Evolutionary conservation across 257 asterid species (phyloP), one percentile per base, ranked within the genome.

Genomic region (Solanum chaucha): DNA sequence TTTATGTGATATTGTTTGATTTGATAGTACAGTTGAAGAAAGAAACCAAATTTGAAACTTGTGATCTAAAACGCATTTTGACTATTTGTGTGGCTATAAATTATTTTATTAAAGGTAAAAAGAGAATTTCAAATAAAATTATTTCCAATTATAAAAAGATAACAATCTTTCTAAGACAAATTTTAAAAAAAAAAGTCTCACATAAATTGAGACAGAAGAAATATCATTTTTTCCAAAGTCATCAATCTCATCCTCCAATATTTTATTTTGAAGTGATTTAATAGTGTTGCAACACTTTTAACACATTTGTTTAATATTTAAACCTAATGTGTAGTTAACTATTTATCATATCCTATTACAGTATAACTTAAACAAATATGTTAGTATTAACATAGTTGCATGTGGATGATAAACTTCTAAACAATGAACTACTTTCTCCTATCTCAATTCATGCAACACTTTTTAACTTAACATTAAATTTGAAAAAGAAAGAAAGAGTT

Each of bases 11-110:
- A 46, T 46, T 46, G 3, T 48, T 48, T 13, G 20, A 14, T 15
- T 51, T 15, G 22, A 51, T 5, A 48, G 0, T 51, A 51, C 9
- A 5, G 20, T 55, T 6, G 3, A 17, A 55, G 22, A 55, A 55
- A 17, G 22, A 17, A 55, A 55, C 0, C 10, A 17, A 55, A 55
- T 55, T 55, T 55, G 10, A 55, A 17, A 48, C 3, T 48, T 48
- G 7, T 48, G 19, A 14, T 48, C 0, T 1, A 48, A 4, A 48
- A 48, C 0, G 0, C 1, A 48, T 0, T 48, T 48, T 48, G 58
- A 48, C 19, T 14, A 48, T 48, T 48, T 48, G 58, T 48, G 7
- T 55, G 22, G 1, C 61, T 51, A 51, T 51, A 51, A 51, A 51
- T 51, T 0, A 17, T 51, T 51, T 51, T 51, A 19, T 51, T 6